Conservation (phyloP, 208 protist species). For the Leishmania amazonensis region DNA sequence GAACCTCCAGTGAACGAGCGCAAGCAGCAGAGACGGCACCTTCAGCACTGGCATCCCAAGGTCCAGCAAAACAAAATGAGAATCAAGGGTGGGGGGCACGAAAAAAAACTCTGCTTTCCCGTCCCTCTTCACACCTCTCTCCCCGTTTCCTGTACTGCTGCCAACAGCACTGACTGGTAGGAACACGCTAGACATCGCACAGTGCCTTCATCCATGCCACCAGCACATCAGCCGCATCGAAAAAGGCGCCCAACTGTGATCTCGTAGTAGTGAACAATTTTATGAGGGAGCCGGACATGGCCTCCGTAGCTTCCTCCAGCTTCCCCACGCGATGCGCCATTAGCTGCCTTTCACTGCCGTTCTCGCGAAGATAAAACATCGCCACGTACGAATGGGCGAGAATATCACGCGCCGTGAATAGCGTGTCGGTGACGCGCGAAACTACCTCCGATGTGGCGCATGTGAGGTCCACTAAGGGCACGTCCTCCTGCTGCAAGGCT, state of each 20-base stretch:
- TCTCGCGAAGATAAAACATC: conserved; percentile 24
- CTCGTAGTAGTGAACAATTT: conserved; percentile 3
- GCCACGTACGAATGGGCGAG: conserved; percentile 31
- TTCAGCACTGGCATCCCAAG: background rate
- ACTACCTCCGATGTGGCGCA: background rate
- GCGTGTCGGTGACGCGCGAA: conserved; percentile 12
- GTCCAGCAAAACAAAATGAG: background rate
- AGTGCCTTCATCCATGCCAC: conserved; percentile 17
- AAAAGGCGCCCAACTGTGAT: conserved; percentile 6
- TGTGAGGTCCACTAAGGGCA: background rate
- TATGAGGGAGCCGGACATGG: conserved; percentile 9
- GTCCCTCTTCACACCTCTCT: background rate
- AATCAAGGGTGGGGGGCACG: background rate
- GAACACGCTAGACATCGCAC: conserved; percentile 8
- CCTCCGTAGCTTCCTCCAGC: conserved; percentile 31
- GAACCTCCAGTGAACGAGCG: background rate
- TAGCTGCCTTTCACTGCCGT: conserved; percentile 8
- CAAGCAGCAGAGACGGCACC: background rate
- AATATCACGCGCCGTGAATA: conserved; percentile 11
- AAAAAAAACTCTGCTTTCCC: background rate
- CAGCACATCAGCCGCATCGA: conserved; percentile 16
- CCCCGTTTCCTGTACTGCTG: no score
- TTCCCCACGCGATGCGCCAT: conserved; percentile 27
- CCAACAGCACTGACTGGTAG: no score
- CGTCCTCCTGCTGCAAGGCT: background rate